Percentiles rank a stretch among this genome's conserved stretches.
Evolutionary conservation across 495 filamentous ascomycete species (phyloP).

Genomic region (Xylaria palmicola): DNA sequence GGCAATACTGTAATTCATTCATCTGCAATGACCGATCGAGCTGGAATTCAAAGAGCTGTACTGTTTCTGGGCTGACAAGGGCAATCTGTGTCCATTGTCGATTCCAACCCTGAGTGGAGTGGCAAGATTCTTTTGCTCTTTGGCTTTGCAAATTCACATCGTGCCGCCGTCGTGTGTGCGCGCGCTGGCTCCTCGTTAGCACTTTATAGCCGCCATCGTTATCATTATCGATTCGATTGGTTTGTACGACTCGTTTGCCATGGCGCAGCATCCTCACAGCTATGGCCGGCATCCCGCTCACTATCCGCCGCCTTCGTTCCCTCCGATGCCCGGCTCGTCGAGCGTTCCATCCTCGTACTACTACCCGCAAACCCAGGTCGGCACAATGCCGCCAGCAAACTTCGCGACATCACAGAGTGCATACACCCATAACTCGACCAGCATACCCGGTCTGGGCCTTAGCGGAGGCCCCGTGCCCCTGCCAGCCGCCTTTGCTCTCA

Average conservation of each 20-base stretch:
- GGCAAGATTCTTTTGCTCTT: too few relatives aligned
- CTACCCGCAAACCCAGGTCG: slow-evolving; percentile 22
- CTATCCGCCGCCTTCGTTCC: slow-evolving; percentile 27
- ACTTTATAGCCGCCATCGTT: background rate
- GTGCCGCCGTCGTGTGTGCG: background rate
- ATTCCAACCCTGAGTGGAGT: too few relatives aligned
- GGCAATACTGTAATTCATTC: too few relatives aligned
- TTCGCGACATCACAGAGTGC: slow-evolving; percentile 31
- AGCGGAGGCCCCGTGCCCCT: background rate
- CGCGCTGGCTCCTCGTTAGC: background rate
- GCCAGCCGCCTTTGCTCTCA: slow-evolving; percentile 9
- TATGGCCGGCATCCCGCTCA: slow-evolving; percentile 36
- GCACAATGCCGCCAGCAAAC: slow-evolving; percentile 18
- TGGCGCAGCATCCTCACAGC: slow-evolving; percentile 40
- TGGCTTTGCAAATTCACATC: too few relatives aligned
- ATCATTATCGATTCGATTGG: background rate
- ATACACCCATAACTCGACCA: slow-evolving; percentile 39
- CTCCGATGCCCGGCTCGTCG: slow-evolving; percentile 11
- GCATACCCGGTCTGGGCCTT: slow-evolving; percentile 45
- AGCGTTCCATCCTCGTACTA: slow-evolving; percentile 13
- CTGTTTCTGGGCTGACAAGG: too few relatives aligned
- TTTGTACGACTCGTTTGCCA: slow-evolving; percentile 4
- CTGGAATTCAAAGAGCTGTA: too few relatives aligned
- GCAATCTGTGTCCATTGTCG: too few relatives aligned
- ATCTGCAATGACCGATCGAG: too few relatives aligned